Base-by-base conservation (phyloP, 2,329 filamentous ascomycete genomes). In the Alternaria arborescens region DNA sequence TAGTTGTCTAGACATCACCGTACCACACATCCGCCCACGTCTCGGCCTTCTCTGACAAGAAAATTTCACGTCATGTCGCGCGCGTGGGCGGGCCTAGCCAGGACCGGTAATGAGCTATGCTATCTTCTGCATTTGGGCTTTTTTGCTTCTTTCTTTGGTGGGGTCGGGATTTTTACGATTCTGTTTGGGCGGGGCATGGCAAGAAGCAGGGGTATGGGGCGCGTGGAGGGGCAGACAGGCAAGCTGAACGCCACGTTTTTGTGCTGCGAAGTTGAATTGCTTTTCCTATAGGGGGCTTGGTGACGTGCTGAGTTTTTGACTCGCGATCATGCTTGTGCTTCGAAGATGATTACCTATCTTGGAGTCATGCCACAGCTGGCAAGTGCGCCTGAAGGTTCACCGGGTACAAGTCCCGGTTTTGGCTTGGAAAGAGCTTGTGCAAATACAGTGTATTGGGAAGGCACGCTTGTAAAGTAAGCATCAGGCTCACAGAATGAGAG, bases 71-170 rank as follows among this genome's bases (percentile, higher is more conserved):
- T 36, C 44, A 22, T 26, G 28, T 28, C 24, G 1, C 5, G 16
- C 42, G 14, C 28, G 28, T 18, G 28, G 44, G 44, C n/a, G 18
- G 18, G 11, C 4, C 44, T 50, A 50, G 34, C 3, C 22, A 4
- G 42, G 58, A 34, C 14, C 44, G 43, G 64, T 24, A 52, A 47
- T 24, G 52, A 20, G 32, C 38, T 63, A 42, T 61, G 58, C 48
- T 22, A 26, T 34, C 32, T 52, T 18, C 57, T 59, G 28, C 41
- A 26, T 62, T 42, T 62, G 43, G 42, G 16, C n/a, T 11, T 34
- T 47, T 26, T 47, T 55, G 46, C 46, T 48, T 48, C 30, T 56
- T 57, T 40, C 55, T 40, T 20, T 22, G 18, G 38, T 40, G 36
- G 36, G 44, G 28, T n/a, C 36, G 34, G 18, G 14, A 36, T 10